Evolutionary conservation across 306 rosid species (phyloP).

Genomic region (Acacia melanoxylon): DNA sequence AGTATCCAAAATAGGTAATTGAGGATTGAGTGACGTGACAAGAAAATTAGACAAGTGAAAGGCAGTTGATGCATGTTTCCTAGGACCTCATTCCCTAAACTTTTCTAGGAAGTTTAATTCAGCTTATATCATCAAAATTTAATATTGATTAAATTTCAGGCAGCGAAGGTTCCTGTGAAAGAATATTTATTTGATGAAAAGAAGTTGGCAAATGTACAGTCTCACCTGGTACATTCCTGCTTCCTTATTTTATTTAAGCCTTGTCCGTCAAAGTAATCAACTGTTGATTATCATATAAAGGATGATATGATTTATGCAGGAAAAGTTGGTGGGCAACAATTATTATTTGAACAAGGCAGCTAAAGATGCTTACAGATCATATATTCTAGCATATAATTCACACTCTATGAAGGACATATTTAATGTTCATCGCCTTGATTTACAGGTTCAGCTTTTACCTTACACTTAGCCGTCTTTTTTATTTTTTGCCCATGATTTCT

Average conservation of each 20-base stretch:
- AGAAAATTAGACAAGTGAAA: not conserved
- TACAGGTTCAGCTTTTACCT: slow-evolving; percentile 54
- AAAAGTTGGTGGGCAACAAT: slow-evolving; percentile 67
- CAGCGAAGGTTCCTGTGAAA: slow-evolving; percentile 87
- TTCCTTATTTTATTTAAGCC: slow-evolving; percentile 15
- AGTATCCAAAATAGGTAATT: slow-evolving; percentile 2
- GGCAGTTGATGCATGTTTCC: not conserved
- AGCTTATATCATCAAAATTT: slow-evolving; percentile 5
- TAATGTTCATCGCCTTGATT: slow-evolving; percentile 83
- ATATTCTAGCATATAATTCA: slow-evolving; percentile 77
- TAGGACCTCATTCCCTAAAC: not conserved
- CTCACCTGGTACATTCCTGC: slow-evolving; percentile 64
- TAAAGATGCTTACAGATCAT: slow-evolving; percentile 89
- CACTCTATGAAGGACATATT: slow-evolving; percentile 95
- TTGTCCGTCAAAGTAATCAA: not conserved
- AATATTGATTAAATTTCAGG: slow-evolving; percentile 47
- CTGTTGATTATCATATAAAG: not conserved
- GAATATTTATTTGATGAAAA: slow-evolving; percentile 63
- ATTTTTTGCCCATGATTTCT: not conserved
- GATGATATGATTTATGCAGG: slow-evolving; percentile 54
- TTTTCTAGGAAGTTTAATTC: not conserved
- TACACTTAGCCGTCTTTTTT: not conserved
- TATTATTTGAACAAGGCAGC: slow-evolving; percentile 77
- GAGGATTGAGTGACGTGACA: slow-evolving; percentile 16
- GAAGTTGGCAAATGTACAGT: slow-evolving; percentile 81